Evolutionary conservation across 2,329 filamentous ascomycete genomes (phyloP).

Genomic region (Ophiostoma perfectum): DNA sequence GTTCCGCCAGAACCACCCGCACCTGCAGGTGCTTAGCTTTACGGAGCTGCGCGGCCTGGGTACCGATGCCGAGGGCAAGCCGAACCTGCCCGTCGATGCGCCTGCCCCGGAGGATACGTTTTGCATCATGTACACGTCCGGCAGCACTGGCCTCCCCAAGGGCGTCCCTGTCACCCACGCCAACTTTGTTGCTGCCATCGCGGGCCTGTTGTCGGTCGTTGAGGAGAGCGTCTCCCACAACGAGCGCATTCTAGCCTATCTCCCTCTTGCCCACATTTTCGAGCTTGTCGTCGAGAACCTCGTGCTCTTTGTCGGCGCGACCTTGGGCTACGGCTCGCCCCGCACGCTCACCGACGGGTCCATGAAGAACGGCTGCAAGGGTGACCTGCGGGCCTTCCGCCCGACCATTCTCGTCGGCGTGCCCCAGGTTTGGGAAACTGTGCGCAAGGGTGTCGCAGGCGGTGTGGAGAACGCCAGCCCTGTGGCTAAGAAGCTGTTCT

Average conservation of each 20-base stretch:
- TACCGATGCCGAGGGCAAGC: slow-evolving; percentile 62
- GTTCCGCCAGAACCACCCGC: slow-evolving; percentile 52
- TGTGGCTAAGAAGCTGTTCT: slow-evolving; percentile 74
- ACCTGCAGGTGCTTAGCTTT: slow-evolving; percentile 50
- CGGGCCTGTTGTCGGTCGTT: slow-evolving; percentile 73
- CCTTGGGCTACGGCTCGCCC: slow-evolving; percentile 87
- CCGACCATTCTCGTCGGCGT: slow-evolving; percentile 91
- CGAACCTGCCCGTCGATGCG: slow-evolving; percentile 59
- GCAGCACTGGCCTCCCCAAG: slow-evolving; percentile 83
- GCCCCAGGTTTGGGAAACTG: slow-evolving; percentile 93
- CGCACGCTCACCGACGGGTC: slow-evolving; percentile 81
- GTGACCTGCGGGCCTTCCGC: slow-evolving; percentile 86
- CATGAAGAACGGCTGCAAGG: slow-evolving; percentile 74
- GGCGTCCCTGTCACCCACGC: slow-evolving; percentile 78
- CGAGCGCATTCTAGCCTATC: slow-evolving; percentile 80
- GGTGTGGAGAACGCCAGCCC: slow-evolving; percentile 68
- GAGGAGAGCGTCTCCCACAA: slow-evolving; percentile 70
- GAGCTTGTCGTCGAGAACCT: slow-evolving; percentile 95
- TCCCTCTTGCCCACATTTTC: slow-evolving; percentile 91
- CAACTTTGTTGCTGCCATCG: slow-evolving; percentile 73
- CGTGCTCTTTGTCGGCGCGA: slow-evolving; percentile 81
- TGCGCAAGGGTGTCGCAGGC: slow-evolving; percentile 85
- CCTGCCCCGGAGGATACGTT: slow-evolving; percentile 72
- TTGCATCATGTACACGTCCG: slow-evolving; percentile 83
- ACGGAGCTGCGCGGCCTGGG: slow-evolving; percentile 53